Evolutionary conservation across 2,329 filamentous ascomycete genomes (phyloP), one percentile per base, ranked within the genome.

Genomic region (Calonectria hongkongensis): DNA sequence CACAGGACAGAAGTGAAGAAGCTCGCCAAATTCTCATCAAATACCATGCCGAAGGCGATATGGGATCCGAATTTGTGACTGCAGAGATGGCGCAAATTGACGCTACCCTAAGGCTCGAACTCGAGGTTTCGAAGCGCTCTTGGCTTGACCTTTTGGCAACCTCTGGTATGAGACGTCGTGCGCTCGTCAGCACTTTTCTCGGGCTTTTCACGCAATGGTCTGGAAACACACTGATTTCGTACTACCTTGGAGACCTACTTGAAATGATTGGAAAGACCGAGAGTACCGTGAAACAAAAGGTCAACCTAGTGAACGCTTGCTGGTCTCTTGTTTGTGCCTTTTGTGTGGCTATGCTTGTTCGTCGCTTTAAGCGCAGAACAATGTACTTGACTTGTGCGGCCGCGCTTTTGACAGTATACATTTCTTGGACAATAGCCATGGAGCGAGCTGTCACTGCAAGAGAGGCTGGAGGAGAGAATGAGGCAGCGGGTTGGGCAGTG

Each of bases 171-270:
- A 85, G 86, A 0, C 85, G 87, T 10, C 86, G 88, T 43, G 83
- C 88, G 1, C 74, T 89, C 12, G 86, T 91, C 72, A 85, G 87
- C 25, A 81, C 84, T 1, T 84, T 88, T 47, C 84, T 90, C 12
- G 88, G 89, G 16, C 79, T 90, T 5, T 89, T 89, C 76, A 88
- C 88, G 0, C 88, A 90, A 75, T 85, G 88, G 75, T 88, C 87
- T 0, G 88, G 84, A 74, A 90, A 88, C 73, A 85, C 86, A 2
- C 72, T 79, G 15, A 60, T 88, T 70, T 78, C 76, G 54, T 81
- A 81, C 68, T 81, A 80, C 9, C 66, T 68, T 10, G 66, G 54
- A 28, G 66, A 68, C 25, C n/a, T 68, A 1, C 66, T 58, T 39
- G 54, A 58, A n/a, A 68, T 68, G 54, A 68, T 68, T 15, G 56